phyloP scores from a whole-genome alignment of 192 early-diverging fungal genomes.

The Pilaira anomala region DNA sequence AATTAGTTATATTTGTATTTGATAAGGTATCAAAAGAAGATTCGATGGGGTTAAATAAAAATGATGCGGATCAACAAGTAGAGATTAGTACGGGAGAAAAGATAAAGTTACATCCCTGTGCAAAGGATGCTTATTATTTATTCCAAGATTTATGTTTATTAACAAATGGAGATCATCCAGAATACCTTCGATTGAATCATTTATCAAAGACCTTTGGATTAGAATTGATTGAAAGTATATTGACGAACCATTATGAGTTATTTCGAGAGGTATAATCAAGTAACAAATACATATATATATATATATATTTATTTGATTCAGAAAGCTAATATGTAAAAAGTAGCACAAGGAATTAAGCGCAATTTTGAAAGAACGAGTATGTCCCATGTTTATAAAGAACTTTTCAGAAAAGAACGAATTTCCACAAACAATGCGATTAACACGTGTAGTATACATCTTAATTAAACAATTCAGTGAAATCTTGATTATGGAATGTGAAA shows the following conservation, averaged over 20 bases:
- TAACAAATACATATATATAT: background rate
- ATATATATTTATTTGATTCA: background rate
- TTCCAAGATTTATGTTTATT: slow-evolving; percentile 89
- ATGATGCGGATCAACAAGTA: slow-evolving; percentile 5
- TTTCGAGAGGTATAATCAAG: slow-evolving; percentile 60
- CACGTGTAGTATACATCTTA: slow-evolving; percentile 74
- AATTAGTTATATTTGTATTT: slow-evolving; percentile 81
- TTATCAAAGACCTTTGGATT: slow-evolving; percentile 77
- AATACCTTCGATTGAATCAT: slow-evolving; percentile 51
- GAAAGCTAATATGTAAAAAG: background rate
- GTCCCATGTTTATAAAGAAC: slow-evolving; percentile 86
- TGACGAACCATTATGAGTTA: slow-evolving; percentile 73
- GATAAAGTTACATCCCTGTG: slow-evolving; percentile 50
- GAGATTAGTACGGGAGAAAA: slow-evolving; percentile 25
- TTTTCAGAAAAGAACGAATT: slow-evolving; percentile 91
- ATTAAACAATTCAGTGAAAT: slow-evolving; percentile 73
- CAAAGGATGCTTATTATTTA: slow-evolving; percentile 82
- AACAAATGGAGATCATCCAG: slow-evolving; percentile 62
- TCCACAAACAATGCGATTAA: slow-evolving; percentile 75
- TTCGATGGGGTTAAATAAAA: slow-evolving; percentile 20
- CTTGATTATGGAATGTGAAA: slow-evolving; percentile 89
- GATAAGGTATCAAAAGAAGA: slow-evolving; percentile 78
- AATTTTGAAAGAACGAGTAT: slow-evolving; percentile 77
- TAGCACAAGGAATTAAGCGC: slow-evolving; percentile 71
- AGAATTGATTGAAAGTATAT: slow-evolving; percentile 89